Conservation (phyloP, 1,284 basidiomycete genomes). For the Phylloporus gajari region DNA sequence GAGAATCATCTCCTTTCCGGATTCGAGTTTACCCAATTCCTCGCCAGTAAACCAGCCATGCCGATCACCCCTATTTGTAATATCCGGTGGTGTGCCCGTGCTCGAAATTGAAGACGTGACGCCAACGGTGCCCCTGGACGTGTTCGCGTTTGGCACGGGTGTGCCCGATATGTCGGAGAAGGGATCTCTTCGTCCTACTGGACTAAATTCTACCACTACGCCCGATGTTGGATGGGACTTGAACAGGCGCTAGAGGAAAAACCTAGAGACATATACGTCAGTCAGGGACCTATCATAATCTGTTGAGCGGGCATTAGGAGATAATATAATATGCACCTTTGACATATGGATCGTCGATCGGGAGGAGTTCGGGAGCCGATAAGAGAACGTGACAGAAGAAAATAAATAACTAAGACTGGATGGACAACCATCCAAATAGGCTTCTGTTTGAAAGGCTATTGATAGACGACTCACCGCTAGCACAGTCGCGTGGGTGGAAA, state of each 20-base stretch:
- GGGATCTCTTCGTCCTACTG: constrained; percentile 59
- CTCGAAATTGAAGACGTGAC: constrained; percentile 51
- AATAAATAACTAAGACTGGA: too few species aligned
- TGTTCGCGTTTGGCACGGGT: constrained; percentile 68
- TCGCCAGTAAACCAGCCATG: constrained; percentile 56
- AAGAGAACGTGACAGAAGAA: too few species aligned
- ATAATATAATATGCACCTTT: too few species aligned
- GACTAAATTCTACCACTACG: constrained; percentile 53
- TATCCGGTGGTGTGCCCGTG: constrained; percentile 68
- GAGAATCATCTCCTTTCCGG: constrained; percentile 67
- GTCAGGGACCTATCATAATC: too few species aligned
- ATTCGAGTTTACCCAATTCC: constrained; percentile 69
- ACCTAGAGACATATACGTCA: constrained; percentile 35
- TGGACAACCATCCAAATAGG: too few species aligned
- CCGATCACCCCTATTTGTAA: constrained; percentile 56
- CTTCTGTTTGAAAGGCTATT: too few species aligned
- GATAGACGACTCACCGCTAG: too few species aligned
- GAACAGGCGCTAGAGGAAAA: constrained; percentile 55
- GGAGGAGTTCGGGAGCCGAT: too few species aligned
- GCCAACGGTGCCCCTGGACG: constrained; percentile 58
- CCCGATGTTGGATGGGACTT: constrained; percentile 62
- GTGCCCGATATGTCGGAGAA: constrained; percentile 62
- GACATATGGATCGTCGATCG: too few species aligned
- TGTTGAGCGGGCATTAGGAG: too few species aligned
- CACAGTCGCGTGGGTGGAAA: too few species aligned